Evolutionary conservation across 2,329 filamentous ascomycete genomes (phyloP), one percentile per base, ranked within the genome.

Genomic region (Claviceps arundinis): DNA sequence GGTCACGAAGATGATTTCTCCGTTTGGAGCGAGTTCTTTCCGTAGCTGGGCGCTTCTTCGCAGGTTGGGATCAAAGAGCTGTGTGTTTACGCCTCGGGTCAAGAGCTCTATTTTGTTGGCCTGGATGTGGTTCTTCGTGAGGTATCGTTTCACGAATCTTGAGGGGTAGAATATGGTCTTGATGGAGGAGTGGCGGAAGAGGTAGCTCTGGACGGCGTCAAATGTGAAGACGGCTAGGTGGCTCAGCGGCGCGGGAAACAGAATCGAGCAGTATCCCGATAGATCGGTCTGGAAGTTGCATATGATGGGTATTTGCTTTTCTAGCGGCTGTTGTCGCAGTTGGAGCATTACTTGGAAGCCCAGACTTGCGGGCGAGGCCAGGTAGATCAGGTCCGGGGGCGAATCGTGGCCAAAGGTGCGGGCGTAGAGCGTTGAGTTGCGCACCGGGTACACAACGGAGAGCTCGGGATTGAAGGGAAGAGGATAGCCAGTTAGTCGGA

Each of bases 251-350:
- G 72, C 68, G 0, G 82, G 81, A 55, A 87, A 84, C n/a, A 87
- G 69, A 49, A 87, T 84, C 48, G 77, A 74, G 59, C 80, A 82
- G 62, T 87, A 87, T 1, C 81, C 81, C 0, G 81, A 78, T 9
- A 87, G 68, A 61, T 87, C 83, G 1, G 83, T 87, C 64, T 87
- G 83, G 57, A 85, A 87, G 63, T 86, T 87, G 62, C 82, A 76
- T 44, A 86, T 71, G 1, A 84, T 70, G 2, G 77, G 77, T 1
- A 81, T 74, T 43, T 80, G 79, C 8, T 71, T 70, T 37, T 75
- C 68, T 22, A 63, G 64, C 14, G 72, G 68, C 51, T 84, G 73
- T 57, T 84, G 81, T 45, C 80, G 74, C 49, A 85, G 68, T 62
- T 86, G 82, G n/a, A 86, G 70, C 65, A 87, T 74, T 51, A 86